These are phyloP conservation scores for Detonula confervacea DNA, from an alignment of 352 stramenopile species.

Conservation along the genomic window DNA sequence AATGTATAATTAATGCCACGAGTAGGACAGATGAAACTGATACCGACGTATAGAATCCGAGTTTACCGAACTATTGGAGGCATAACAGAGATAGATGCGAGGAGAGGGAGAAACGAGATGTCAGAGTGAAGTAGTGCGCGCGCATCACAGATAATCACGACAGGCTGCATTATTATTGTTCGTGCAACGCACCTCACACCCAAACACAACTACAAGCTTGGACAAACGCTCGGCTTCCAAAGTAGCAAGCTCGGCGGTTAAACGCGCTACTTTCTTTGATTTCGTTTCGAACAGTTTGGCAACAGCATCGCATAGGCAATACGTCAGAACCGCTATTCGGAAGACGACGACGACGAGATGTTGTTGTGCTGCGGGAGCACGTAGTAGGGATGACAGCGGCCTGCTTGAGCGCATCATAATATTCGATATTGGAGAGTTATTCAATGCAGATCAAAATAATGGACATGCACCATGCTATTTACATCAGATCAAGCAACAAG, in stretches of 20 bases:
- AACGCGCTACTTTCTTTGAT: slow-evolving; percentile 30
- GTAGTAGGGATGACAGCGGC: not conserved
- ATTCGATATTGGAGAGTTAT: no score
- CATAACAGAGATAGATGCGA: not conserved
- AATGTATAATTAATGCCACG: slow-evolving; percentile 30
- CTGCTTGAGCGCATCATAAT: not conserved
- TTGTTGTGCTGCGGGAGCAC: not conserved
- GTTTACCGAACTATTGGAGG: slow-evolving; percentile 33
- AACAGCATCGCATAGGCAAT: slow-evolving; percentile 19
- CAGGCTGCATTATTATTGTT: no score
- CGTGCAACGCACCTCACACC: slow-evolving; percentile 34
- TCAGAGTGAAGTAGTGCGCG: no score
- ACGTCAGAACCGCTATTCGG: slow-evolving; percentile 12
- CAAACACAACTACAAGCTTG: slow-evolving; percentile 42
- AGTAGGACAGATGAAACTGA: slow-evolving; percentile 34
- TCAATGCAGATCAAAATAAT: no score
- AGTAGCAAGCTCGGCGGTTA: slow-evolving; percentile 30
- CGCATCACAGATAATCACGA: no score
- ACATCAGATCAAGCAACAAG: no score
- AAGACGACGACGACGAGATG: slow-evolving; percentile 10
- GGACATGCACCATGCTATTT: no score
- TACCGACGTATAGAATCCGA: slow-evolving; percentile 44
- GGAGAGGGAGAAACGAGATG: no score
- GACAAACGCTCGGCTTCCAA: slow-evolving; percentile 40
- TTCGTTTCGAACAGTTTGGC: slow-evolving; percentile 48